These are phyloP conservation scores for Gossypium ekmanianum DNA, from an alignment of 345 rosid genomes.

Conservation along the genomic window DNA sequence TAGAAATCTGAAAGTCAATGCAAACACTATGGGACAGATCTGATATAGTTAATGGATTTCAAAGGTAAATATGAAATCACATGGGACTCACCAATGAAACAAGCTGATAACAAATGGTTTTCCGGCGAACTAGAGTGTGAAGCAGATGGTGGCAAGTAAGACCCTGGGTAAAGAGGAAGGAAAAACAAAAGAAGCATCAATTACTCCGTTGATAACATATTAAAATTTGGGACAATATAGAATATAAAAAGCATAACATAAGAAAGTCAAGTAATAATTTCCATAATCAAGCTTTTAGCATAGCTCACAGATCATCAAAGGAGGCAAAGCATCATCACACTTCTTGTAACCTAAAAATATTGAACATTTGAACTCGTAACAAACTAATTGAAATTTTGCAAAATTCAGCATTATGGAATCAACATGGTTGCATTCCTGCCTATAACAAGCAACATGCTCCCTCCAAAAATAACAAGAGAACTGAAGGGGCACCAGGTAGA, in stretches of 20 bases:
- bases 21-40: background rate
- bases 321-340: background rate
- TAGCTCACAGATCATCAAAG: background rate
- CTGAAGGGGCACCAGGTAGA: slow-evolving; percentile 8
- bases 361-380: background rate
- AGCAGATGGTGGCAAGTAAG: slow-evolving; percentile 78
- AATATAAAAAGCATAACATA: background rate
- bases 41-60: slow-evolving; percentile 7
- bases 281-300: background rate
- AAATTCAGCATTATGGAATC: background rate
- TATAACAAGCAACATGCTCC: too few relatives aligned
- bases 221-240: background rate
- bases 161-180: slow-evolving; percentile 40
- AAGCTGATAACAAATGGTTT: slow-evolving; percentile 73
- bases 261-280: too few relatives aligned
- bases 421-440: too few relatives aligned
- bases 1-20: background rate
- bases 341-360: background rate
- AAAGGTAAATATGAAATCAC: background rate
- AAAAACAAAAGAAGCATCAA: background rate
- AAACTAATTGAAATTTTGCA: background rate
- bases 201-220: background rate
- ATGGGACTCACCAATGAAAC: slow-evolving; percentile 68
- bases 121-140: slow-evolving; percentile 75
- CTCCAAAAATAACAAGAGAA: background rate